These are phyloP conservation scores for Alternaria sp. DNA, from an alignment of 2,329 filamentous ascomycete species.

Conservation along the genomic window DNA sequence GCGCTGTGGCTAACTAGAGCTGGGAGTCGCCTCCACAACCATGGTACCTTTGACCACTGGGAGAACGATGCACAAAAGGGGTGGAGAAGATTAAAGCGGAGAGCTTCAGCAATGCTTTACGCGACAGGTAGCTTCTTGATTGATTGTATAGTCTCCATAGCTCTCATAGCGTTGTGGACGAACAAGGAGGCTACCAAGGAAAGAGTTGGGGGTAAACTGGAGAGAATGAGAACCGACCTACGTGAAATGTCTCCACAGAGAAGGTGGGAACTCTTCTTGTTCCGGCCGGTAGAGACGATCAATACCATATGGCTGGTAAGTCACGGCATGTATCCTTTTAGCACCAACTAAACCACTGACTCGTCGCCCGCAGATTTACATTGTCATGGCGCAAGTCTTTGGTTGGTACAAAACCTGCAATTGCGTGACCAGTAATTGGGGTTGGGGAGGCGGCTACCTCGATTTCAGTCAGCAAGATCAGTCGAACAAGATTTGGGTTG, in stretches of 20 bases:
- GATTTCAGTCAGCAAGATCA: conserved; percentile 48
- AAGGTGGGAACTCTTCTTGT: conserved; percentile 41
- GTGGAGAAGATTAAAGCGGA: conserved; percentile 24
- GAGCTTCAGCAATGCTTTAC: conserved; percentile 14
- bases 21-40: conserved; percentile 28
- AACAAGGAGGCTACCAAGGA: conserved; percentile 12
- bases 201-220: conserved; percentile 12
- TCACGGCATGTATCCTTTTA: background rate
- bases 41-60: conserved; percentile 18
- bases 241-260: conserved; percentile 26
- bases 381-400: conserved; percentile 52
- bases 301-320: conserved; percentile 52
- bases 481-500: conserved; percentile 41
- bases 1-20: conserved; percentile 23
- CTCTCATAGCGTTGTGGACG: conserved; percentile 16
- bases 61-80: conserved; percentile 16
- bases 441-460: conserved; percentile 53
- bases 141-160: conserved; percentile 9
- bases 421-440: conserved; percentile 54
- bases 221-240: conserved; percentile 12
- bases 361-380: conserved; percentile 19
- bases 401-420: conserved; percentile 55
- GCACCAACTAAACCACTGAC: background rate
- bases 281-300: conserved; percentile 45
- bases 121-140: conserved; percentile 18